Evolutionary conservation across 202 grass and related monocot species (phyloP), one percentile per base, ranked within the genome.

Genomic region (Setaria viridis): DNA sequence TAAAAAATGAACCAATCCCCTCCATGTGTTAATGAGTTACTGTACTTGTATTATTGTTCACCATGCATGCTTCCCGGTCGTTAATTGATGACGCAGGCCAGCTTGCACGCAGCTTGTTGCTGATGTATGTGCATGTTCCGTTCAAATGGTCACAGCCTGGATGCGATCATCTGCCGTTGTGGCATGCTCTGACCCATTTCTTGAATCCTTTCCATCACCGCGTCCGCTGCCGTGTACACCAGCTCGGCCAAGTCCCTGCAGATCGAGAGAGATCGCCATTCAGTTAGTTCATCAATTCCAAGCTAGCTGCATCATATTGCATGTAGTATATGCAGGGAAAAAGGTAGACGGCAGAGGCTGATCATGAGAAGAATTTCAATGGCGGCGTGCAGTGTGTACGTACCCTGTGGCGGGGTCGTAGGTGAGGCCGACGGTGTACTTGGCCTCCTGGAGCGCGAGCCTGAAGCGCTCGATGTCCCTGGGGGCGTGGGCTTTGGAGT

Each of bases 391-490:
- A 48, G 12, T 4, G 7, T 1, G 0, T 1, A 68, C 89, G 50
- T 85, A 98, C 93, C 86, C 95, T 42, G 78, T 95, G 72, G 74
- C 55, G 7, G 89, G 85, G 67, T 98, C 89, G 81, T 93, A 95
- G 37, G 85, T 88, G 49, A 98, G 45, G 0, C 95, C 95, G 45
- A 98, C 95, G 1, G 93, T 98, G 84, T 87, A 29, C 85, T 93
- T 98, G 39, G 81, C 93, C 74, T 93, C 86, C 1, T 84, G 80
- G 8, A 98, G 77, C 3, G 93, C 95, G 56, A 63, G 60, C 15
- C 5, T 80, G 89, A 81, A 98, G 13, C 84, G 73, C n/a, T 92
- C 41, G 21, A 98, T 84, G 62, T 98, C 81, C 21, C 85, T 34
- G 15, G 84, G 67, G 1, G 35, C 12, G 67, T 79, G 33, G 0